Conservation (phyloP, 2,329 filamentous ascomycete genomes). For the Penicillium oxalicum region DNA sequence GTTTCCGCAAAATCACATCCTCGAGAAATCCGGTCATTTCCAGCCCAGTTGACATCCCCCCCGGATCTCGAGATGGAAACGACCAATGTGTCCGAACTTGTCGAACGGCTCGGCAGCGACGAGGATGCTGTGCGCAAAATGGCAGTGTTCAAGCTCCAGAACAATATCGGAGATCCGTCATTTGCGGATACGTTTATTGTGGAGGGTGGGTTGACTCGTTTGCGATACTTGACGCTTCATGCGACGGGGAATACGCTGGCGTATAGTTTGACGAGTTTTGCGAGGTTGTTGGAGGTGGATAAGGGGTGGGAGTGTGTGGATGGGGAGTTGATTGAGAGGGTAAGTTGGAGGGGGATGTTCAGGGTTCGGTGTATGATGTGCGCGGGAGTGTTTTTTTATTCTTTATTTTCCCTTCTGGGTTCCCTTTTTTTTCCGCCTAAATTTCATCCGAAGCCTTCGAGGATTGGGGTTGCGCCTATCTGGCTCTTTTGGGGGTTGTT, state of each 20-base stretch:
- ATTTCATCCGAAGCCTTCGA: not conserved
- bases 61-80: slow-evolving; percentile 43
- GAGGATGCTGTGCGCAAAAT: slow-evolving; percentile 94
- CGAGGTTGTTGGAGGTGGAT: slow-evolving; percentile 83
- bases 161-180: slow-evolving; percentile 87
- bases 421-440: not conserved
- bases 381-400: not conserved
- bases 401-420: not conserved
- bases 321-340: slow-evolving; percentile 52
- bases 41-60: too few relatives aligned
- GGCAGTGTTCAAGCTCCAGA: slow-evolving; percentile 97
- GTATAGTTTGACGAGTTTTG: slow-evolving; percentile 86
- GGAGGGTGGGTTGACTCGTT: slow-evolving; percentile 73
- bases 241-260: slow-evolving; percentile 90
- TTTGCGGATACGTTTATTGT: slow-evolving; percentile 96
- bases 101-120: slow-evolving; percentile 54
- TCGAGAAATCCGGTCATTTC: too few relatives aligned
- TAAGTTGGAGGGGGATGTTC: slow-evolving; percentile 33
- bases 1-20: too few relatives aligned
- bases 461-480: too few relatives aligned
- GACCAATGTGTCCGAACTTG: slow-evolving; percentile 52
- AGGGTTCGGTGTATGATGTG: too few relatives aligned
- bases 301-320: slow-evolving; percentile 82
- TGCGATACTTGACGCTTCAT: slow-evolving; percentile 76
- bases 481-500: too few relatives aligned